Evolutionary conservation across 257 asterid genomes (phyloP).

Genomic region (Solanum tarapatanum): DNA sequence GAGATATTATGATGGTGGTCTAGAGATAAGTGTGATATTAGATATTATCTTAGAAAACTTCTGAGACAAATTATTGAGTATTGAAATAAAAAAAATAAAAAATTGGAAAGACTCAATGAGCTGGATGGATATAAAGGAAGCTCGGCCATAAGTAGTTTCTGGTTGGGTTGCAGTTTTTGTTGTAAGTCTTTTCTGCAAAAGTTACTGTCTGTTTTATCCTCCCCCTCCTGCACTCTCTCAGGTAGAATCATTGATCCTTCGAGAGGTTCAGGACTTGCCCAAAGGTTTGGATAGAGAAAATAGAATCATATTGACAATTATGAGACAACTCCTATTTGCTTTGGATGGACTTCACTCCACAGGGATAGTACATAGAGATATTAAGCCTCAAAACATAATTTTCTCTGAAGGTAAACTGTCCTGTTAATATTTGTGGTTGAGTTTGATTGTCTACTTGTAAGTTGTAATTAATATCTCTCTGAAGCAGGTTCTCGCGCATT

Average conservation of each 20-base stretch:
- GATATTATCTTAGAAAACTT: background rate
- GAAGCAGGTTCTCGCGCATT: slow-evolving; percentile 70
- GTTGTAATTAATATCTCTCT: background rate
- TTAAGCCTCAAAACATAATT: slow-evolving; percentile 89
- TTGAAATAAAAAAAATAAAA: background rate
- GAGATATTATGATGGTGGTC: background rate
- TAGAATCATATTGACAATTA: slow-evolving; percentile 73
- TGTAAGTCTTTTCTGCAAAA: background rate
- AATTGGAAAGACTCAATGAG: background rate
- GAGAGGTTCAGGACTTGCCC: slow-evolving; percentile 50
- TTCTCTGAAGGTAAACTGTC: slow-evolving; percentile 72
- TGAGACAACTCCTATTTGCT: slow-evolving; percentile 85
- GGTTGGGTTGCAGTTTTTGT: background rate
- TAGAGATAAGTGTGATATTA: background rate
- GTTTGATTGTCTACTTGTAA: background rate
- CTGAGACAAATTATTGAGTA: background rate
- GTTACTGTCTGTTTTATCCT: background rate
- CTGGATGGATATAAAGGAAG: background rate
- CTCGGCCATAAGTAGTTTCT: background rate
- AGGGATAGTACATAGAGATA: slow-evolving; percentile 91
- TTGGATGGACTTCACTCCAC: slow-evolving; percentile 87
- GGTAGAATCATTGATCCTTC: slow-evolving; percentile 84
- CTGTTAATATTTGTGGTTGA: background rate
- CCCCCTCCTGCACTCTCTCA: slow-evolving; percentile 1
- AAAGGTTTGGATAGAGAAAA: slow-evolving; percentile 90